These are phyloP conservation scores for Annulohypoxylon moriforme DNA, from an alignment of 495 filamentous ascomycete species.

Conservation along the genomic window DNA sequence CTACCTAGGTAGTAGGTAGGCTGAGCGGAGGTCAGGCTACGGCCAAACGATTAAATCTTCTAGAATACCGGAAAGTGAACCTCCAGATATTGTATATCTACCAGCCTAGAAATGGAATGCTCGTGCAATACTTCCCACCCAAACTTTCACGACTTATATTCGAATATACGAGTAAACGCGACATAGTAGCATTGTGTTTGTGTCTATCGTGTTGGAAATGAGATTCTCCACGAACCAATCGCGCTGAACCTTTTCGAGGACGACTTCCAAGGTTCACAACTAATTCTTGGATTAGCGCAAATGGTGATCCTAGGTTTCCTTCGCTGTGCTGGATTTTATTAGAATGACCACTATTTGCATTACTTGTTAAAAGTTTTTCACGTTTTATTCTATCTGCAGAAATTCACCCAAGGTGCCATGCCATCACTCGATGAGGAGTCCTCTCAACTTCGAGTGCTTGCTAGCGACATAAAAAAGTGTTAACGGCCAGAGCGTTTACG, in stretches of 20 bases:
- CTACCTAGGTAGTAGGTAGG: too few species aligned
- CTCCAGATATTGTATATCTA: too few species aligned
- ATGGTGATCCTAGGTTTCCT: not conserved
- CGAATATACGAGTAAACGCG: not conserved
- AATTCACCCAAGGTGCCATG: not conserved
- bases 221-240: not conserved
- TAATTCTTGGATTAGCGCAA: not conserved
- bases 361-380: not conserved
- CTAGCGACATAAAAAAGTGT: constrained; percentile 1
- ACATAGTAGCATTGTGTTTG: not conserved
- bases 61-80: too few species aligned
- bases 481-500: not conserved
- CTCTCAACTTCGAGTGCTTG: not conserved
- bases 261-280: not conserved
- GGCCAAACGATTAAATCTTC: too few species aligned
- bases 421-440: not conserved
- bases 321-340: not conserved
- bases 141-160: not conserved
- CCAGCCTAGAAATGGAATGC: too few species aligned
- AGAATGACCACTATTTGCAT: not conserved
- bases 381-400: not conserved
- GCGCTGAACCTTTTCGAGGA: not conserved
- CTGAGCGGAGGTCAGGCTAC: too few species aligned
- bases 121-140: not conserved
- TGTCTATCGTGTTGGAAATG: not conserved